Conservation (phyloP, 1,139 yeast genomes). For the Scheffersomyces insectosa region DNA sequence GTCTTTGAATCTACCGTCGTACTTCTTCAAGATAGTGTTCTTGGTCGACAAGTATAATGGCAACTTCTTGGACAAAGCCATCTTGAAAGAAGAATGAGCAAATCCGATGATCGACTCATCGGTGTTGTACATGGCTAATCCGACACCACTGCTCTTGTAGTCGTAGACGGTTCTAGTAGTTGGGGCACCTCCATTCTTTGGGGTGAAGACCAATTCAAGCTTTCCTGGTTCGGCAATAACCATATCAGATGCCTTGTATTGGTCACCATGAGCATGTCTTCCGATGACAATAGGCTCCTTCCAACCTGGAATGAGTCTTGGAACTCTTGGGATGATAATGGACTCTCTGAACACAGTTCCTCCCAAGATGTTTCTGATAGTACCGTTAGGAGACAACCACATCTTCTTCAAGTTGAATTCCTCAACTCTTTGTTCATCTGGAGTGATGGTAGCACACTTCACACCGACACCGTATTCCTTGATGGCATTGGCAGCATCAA, state of each 20-base stretch:
- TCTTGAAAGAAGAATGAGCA: conserved; percentile 88
- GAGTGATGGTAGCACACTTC: conserved; percentile 98
- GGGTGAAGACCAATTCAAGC: conserved; percentile 76
- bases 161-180: conserved; percentile 66
- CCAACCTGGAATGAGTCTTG: conserved; percentile 91
- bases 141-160: conserved; percentile 80
- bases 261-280: conserved; percentile 97
- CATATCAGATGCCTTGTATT: conserved; percentile 88
- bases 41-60: conserved; percentile 87
- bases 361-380: conserved; percentile 89
- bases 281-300: conserved; percentile 94
- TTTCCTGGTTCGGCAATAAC: conserved; percentile 79
- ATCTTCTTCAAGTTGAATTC: conserved; percentile 88
- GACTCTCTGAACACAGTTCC: conserved; percentile 98
- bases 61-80: conserved; percentile 75
- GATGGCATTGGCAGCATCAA: conserved; percentile 89
- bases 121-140: conserved; percentile 92
- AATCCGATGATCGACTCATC: conserved; percentile 87
- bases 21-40: conserved; percentile 88
- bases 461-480: conserved; percentile 88
- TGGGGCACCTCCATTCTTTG: conserved; percentile 63
- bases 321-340: conserved; percentile 85
- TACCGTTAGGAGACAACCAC: conserved; percentile 98
- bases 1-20: conserved; percentile 95
- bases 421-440: conserved; percentile 91